Conservation (phyloP, 345 rosid species). For the Orychophragmus violaceus region DNA sequence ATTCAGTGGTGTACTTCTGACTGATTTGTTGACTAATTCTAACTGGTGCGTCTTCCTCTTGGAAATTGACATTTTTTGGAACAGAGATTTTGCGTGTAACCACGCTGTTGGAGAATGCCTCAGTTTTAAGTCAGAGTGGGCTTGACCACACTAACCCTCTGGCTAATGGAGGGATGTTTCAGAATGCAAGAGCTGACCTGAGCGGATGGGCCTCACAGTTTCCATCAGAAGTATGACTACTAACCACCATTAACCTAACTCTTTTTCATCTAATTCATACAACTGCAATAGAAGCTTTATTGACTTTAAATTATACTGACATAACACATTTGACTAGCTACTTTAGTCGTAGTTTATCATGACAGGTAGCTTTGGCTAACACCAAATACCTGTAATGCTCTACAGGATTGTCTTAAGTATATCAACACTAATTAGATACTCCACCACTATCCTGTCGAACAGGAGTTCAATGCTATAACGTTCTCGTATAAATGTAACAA, state of each 20-base stretch:
- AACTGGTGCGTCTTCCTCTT: constrained; percentile 90
- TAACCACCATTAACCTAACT: constrained; percentile 93
- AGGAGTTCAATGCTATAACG: neutral
- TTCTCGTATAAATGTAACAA: neutral
- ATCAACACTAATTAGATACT: constrained; percentile 16
- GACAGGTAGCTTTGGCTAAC: constrained; percentile 51
- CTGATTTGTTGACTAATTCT: constrained; percentile 67
- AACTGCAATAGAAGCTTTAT: too few species aligned
- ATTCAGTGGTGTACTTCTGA: constrained; percentile 57
- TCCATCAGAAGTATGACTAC: constrained; percentile 99
- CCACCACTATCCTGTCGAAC: neutral
- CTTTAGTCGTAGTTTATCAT: constrained; percentile 27
- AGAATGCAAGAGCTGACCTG: constrained; percentile 89
- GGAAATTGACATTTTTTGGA: constrained; percentile 93
- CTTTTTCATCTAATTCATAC: constrained; percentile 56
- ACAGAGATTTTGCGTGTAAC: constrained; percentile 99
- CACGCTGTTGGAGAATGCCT: constrained; percentile 98
- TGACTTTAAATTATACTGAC: constrained; percentile 49
- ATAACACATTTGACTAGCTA: constrained; percentile 45
- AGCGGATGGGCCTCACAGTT: constrained; percentile 88
- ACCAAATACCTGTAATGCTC: neutral
- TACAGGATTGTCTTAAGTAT: neutral
- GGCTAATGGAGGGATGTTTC: constrained; percentile 84
- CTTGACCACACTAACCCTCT: constrained; percentile 93
- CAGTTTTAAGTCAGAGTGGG: constrained; percentile 97